These are phyloP conservation scores for Penicillium paxilli DNA, from an alignment of 495 filamentous ascomycete species.

Conservation along the genomic window DNA sequence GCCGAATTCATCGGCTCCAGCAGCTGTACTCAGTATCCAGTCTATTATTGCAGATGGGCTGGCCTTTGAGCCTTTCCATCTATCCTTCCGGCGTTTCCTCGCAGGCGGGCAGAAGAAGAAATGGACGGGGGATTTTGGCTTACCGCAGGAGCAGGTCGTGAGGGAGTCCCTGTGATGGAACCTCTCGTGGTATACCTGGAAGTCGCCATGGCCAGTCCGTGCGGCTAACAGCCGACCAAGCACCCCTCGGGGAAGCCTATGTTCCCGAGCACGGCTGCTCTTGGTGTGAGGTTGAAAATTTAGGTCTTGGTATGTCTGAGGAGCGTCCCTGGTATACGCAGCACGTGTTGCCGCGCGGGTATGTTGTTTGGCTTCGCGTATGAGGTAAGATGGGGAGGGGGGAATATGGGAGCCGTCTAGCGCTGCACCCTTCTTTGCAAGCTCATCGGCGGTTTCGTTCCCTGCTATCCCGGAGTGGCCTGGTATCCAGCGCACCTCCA, in stretches of 20 bases:
- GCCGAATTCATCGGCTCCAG: neutral
- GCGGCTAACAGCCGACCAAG: neutral
- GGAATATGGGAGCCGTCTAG: neutral
- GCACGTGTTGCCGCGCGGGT: neutral
- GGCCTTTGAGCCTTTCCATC: slow-evolving; percentile 5
- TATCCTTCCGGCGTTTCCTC: slow-evolving; percentile 5
- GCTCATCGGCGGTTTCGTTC: neutral
- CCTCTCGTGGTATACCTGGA: slow-evolving; percentile 1
- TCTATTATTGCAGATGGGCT: slow-evolving; percentile 5
- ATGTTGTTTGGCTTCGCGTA: neutral
- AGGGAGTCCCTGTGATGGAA: slow-evolving; percentile 4
- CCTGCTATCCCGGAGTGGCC: slow-evolving; percentile 1
- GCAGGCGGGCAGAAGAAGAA: slow-evolving; percentile 7
- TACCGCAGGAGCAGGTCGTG: slow-evolving; percentile 6
- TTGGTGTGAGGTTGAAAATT: neutral
- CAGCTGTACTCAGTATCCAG: slow-evolving; percentile 5
- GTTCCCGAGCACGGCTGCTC: neutral
- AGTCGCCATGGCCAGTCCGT: neutral
- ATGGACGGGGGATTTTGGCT: slow-evolving; percentile 2
- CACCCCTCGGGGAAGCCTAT: neutral
- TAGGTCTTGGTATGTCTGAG: neutral
- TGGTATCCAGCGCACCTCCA: neutral
- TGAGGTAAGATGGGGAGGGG: neutral
- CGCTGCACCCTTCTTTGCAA: neutral
- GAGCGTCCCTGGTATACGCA: neutral